Percentiles rank a stretch among this genome's conserved stretches.
phyloP scores from a whole-genome alignment of 1,139 yeast genomes.

The Protomyces gravidus region DNA sequence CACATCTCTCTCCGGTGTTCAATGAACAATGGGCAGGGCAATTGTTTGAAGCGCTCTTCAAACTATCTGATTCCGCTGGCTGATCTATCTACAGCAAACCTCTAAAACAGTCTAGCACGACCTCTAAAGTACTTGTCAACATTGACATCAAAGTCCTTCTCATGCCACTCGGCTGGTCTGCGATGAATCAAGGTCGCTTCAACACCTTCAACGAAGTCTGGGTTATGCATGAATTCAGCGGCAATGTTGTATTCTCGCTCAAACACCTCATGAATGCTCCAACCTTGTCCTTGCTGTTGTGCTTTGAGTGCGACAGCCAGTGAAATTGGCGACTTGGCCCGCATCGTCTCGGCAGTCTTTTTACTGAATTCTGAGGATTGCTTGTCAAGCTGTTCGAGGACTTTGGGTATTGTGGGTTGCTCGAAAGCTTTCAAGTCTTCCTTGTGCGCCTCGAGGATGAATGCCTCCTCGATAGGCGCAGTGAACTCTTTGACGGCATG shows the following conservation, averaged over 20 bases:
- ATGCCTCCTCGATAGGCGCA: constrained; percentile 61
- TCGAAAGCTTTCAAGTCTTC: constrained; percentile 41
- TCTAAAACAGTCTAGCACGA: constrained; percentile 15
- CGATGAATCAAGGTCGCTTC: constrained; percentile 55
- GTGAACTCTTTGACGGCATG: constrained; percentile 73
- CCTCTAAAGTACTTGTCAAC: constrained; percentile 26
- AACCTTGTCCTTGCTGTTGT: constrained; percentile 57
- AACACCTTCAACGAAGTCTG: constrained; percentile 73
- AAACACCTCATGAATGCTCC: constrained; percentile 62
- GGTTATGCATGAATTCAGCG: constrained; percentile 62
- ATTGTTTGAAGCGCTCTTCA: neutral
- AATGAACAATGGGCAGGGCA: neutral
- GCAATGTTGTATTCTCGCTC: constrained; percentile 74
- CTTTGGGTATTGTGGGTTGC: constrained; percentile 56
- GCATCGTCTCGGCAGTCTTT: constrained; percentile 53
- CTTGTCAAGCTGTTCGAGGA: constrained; percentile 53
- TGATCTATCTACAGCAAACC: no score
- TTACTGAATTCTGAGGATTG: constrained; percentile 64
- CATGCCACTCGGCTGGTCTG: constrained; percentile 18
- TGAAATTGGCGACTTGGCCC: constrained; percentile 67
- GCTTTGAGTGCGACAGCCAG: constrained; percentile 69
- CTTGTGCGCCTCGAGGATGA: constrained; percentile 39
- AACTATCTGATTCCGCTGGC: neutral
- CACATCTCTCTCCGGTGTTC: neutral
- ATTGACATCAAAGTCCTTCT: constrained; percentile 19